Conservation (phyloP, 2,329 filamentous ascomycete genomes). For the Neofusicoccum laricinum region DNA sequence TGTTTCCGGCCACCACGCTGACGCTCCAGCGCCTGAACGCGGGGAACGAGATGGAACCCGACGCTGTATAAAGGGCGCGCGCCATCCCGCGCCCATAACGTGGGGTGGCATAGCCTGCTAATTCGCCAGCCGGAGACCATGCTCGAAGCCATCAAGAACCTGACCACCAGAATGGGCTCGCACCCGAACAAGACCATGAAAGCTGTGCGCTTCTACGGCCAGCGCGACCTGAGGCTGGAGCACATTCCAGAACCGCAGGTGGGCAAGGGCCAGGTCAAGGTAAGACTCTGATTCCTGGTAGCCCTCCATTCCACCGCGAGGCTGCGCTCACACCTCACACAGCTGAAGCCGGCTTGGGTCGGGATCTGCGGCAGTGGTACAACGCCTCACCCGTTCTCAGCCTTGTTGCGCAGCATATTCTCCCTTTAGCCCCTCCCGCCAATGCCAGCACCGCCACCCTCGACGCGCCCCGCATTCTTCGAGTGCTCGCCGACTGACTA, state of each 20-base stretch:
- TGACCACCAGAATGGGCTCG: not conserved
- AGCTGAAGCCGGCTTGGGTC: slow-evolving; percentile 40
- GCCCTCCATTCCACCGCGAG: slow-evolving; percentile 17
- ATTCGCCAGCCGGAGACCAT: not conserved
- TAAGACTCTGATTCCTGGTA: slow-evolving; percentile 4
- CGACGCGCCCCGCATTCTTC: not conserved
- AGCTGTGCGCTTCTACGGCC: slow-evolving; percentile 46
- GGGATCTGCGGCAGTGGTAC: slow-evolving; percentile 43
- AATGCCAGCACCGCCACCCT: not conserved
- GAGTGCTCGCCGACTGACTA: not conserved
- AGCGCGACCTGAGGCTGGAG: slow-evolving; percentile 43
- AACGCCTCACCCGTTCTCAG: not conserved
- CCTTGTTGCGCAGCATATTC: not conserved
- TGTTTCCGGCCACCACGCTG: not conserved
- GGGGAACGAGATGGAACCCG: not conserved
- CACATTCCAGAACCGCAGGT: slow-evolving; percentile 40
- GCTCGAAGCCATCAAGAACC: slow-evolving; percentile 2
- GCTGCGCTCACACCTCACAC: slow-evolving; percentile 11
- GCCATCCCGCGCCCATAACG: not conserved
- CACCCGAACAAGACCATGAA: slow-evolving; percentile 33
- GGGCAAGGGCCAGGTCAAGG: slow-evolving; percentile 42
- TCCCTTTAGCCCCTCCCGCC: not conserved
- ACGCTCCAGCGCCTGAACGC: not conserved
- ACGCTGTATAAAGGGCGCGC: not conserved
- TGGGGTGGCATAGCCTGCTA: not conserved